Base-by-base conservation (phyloP, 352 stramenopile genomes). In the Phytophthora agathidicida region DNA sequence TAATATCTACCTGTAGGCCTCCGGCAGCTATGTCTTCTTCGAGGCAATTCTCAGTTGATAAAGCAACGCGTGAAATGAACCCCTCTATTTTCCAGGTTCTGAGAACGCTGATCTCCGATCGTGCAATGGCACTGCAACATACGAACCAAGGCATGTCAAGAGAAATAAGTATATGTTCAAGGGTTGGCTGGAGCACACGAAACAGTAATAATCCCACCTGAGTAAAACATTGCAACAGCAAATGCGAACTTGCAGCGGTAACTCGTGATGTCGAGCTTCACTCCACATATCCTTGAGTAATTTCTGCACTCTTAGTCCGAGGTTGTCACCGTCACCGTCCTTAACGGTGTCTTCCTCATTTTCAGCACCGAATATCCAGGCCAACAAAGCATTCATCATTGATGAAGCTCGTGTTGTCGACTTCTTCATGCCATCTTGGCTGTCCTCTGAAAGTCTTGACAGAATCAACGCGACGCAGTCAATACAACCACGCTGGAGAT, bases 401-500 rank as follows among this genome's bases (percentile, higher is more conserved):
- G 61, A 71, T 2, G 30, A 42, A 51, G 36, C 43, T 30, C 38
- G 47, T 13, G 19, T 8, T 48, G 13, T 19, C 17, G 9, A 26
- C 22, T 20, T 26, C 23, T 44, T 58, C 28, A 8, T 31, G 14
- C 2, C 7, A 20, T 48, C 32, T 36, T 42, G 14, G 10, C 14
- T 46, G 5, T 60, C 39, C 7, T 24, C 23, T 46, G 63, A 24
- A 28, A 73, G 35, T 26, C 60, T 60, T 30, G 60, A 43, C 10
- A 88, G 41, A n/a, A 91, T 62, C 23, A 86, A 46, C 2, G 78
- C 77, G 14, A 85, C 56, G 38, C 78, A 88, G 47, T 92, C 83
- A 56, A 92, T 90, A 24, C 80, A 79, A 19, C 83, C 83, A 23
- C 83, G 69, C 47, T 92, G 80, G 9, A 92, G 53, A 62, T 92